Evolutionary conservation across 345 rosid genomes (phyloP), one percentile per base, ranked within the genome.

Genomic region (Combretum micranthum): DNA sequence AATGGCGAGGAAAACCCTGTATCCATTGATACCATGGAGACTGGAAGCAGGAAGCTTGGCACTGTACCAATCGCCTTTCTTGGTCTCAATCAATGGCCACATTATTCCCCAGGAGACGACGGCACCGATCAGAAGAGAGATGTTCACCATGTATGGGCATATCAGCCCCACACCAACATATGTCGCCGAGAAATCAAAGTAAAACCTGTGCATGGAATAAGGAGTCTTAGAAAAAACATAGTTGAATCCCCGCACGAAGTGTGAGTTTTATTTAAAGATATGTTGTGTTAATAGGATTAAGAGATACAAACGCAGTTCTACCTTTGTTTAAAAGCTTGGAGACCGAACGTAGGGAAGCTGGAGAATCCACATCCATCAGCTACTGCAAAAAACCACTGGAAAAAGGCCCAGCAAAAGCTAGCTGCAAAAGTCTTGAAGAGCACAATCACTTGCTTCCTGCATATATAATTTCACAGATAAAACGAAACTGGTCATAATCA

Each of bases 131-230:
- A 90, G 82, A 68, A 90, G 66, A 50, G 97, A 90, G 12, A 83
- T 61, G 59, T 87, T 90, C 37, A 90, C 88, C 70, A 90, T 83
- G 67, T 85, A 80, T 21, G 97, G 96, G 62, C 96, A 90, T 13
- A 90, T 87, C 94, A 90, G 83, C 17, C 97, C 97, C 26, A 85
- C 96, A 12, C 98, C 98, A 19, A 91, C 83, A 55, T 91, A 90
- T 19, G 96, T 90, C 16, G 91, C 62, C 47, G 96, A 90, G 67
- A 90, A 87, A 69, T 90, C 97, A 62, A 90, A 90, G 80, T 75
- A 85, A 69, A 90, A 90, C 82, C 94, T 90, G 76, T 7, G 1
- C 45, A 21, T 42, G 14, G 11, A 42, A 23, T 0, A 46, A 20
- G 13, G 42, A 26, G 46, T 1, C 0, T 17, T 19, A 53, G 16